Base-by-base conservation (phyloP, 768 basidiomycete species). In the Clitopilus hobsonii region DNA sequence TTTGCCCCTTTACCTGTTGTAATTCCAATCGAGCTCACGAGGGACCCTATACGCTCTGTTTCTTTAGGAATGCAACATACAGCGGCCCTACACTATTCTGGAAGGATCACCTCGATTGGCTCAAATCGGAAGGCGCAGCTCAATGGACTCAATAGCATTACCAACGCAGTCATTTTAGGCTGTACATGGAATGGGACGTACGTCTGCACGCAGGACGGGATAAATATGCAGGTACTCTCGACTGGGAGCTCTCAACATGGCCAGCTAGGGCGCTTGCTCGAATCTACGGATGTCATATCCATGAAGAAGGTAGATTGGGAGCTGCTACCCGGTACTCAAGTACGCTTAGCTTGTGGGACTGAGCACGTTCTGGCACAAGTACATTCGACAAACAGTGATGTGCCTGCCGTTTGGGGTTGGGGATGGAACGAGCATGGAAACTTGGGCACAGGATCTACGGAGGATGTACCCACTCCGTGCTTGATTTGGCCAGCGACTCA, bases 341-440 rank as follows among this genome's bases (percentile, higher is more conserved):
- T 58, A 54, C 22, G 56, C 27, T 56, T 95, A 13, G 81, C 80
- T 0, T 90, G 88, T 54, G 94, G 94, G 18, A 92, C 89, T 61
- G 95, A 98, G 68, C 94, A 98, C 68, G 80, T 91, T 2, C 69
- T 97, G 7, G 69, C 69, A 16, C 60, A 75, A 5, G 53, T 73
- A 57, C 52, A 48, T n/a, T 38, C 14, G 23, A 29, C 29, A 13
- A 25, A 41, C 45, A 48, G 48, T 13, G 22, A 25, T 20, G 52
- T 45, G 48, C 7, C 50, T 1, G 78, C 81, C 58, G 79, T 94
- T 0, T 90, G 84, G 82, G 90, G 84, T 0, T 97, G 95, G 91
- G 96, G 96, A 0, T 98, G 96, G 95, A 98, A 98, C 67, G 96
- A 98, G 68, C 96, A 98, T 65, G 96, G 96, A 6, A 98, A 97